Percentiles rank a stretch among this genome's conserved stretches.
Evolutionary conservation across 2,329 filamentous ascomycete genomes (phyloP).

Genomic region (Scytalidium lignicola): DNA sequence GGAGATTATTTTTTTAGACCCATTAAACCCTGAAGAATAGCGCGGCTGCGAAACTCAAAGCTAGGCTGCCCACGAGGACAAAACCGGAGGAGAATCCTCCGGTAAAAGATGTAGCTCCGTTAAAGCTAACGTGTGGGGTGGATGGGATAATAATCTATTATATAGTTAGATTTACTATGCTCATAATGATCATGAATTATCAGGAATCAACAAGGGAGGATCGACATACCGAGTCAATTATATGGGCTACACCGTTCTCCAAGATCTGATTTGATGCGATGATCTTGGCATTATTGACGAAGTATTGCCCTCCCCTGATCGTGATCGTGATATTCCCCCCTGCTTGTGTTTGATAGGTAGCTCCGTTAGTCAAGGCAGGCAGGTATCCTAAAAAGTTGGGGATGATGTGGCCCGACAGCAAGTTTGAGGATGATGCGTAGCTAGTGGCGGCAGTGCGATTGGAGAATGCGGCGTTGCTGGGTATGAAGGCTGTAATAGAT

Average conservation of each 20-base stretch:
- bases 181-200: too few species aligned
- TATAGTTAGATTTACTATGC: too few species aligned
- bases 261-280: conserved; percentile 27
- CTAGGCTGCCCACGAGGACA: too few species aligned
- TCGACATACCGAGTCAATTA: conserved; percentile 19
- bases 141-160: too few species aligned
- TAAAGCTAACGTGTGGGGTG: too few species aligned
- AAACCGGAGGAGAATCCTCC: too few species aligned
- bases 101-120: too few species aligned
- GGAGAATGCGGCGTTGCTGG: conserved; percentile 25
- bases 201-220: too few species aligned
- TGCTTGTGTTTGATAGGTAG: conserved; percentile 19
- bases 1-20: too few species aligned
- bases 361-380: conserved; percentile 23
- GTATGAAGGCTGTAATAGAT: conserved; percentile 27
- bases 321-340: conserved; percentile 25
- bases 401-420: conserved; percentile 28
- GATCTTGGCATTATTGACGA: conserved; percentile 29
- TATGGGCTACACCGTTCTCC: conserved; percentile 29
- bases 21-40: too few species aligned
- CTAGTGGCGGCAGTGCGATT: conserved; percentile 21
- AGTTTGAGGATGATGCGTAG: conserved; percentile 19
- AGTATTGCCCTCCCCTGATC: conserved; percentile 25
- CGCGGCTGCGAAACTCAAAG: too few species aligned
- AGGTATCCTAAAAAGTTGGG: conserved; percentile 27